Base-by-base conservation (phyloP, 2,329 filamentous ascomycete species). In the Colletotrichum eleusines region DNA sequence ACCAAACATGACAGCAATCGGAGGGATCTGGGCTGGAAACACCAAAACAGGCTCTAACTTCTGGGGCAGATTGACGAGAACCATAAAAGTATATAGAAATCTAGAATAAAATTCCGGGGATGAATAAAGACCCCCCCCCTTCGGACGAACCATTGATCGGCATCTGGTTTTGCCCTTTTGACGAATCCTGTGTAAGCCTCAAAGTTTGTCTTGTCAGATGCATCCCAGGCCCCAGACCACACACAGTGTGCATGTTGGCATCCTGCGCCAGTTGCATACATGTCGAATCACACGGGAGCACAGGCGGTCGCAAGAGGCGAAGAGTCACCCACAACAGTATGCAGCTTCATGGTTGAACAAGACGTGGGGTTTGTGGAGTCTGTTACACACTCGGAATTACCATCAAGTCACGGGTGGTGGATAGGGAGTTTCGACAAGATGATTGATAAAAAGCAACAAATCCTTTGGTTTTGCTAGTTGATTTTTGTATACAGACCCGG, bases 401-500 rank as follows among this genome's bases (percentile, higher is more conserved):
- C 53, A 58, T 1, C 23, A 18, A n/a, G 35, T 62, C 50, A 44
- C 57, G 16, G 33, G 14, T 8, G 33, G 14, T 8, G 55, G 48
- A 40, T 28, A 61, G 42, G 40, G 7, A 40, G n/a, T 57, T 38
- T 46, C 40, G 20, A n/a, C 26, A 16, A 38, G n/a, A 16, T 7
- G 33, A 26, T 20, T 42, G 31, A 23, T 57, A 42, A 51, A 42
- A 61, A 35, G 61, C 51, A 57, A 57, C 48, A 67, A n/a, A 58
- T 61, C 6, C 14, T n/a, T 57, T 55, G 63, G 33, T 35, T 42
- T 33, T 69, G 58, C 42, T 26, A 31, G 55, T 57, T 72, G 57
- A 62, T 61, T 46, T 38, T 33, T 70, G 44, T 70, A 46, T 66
- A 70, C 51, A 70, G 57, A 58, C 57, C 42, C 55, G 7, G 40